Conservation (phyloP, 2,329 filamentous ascomycete species). For the Pseudogymnoascus sp. region DNA sequence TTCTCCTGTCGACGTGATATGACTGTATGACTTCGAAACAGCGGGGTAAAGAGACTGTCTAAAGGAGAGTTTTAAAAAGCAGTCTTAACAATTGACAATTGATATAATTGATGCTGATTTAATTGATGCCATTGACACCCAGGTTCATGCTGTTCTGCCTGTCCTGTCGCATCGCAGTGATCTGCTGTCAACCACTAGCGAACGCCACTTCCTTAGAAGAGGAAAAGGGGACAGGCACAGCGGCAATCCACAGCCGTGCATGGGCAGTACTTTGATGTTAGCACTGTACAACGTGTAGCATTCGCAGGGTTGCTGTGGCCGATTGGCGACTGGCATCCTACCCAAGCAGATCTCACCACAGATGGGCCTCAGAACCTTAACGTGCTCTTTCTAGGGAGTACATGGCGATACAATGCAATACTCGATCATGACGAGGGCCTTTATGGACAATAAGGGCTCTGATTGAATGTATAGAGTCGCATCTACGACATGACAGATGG, state of each 20-base stretch:
- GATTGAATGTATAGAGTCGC: not conserved
- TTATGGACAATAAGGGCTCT: not conserved
- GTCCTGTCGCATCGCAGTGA: not conserved
- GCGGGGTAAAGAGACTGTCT: not conserved
- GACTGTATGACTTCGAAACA: not conserved
- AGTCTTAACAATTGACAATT: not conserved
- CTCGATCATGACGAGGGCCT: not conserved
- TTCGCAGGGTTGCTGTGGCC: conserved; percentile 1
- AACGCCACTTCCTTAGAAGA: not conserved
- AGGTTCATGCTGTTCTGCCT: not conserved
- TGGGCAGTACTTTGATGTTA: not conserved
- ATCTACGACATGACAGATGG: not conserved
- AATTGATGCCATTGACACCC: not conserved
- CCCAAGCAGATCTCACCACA: not conserved
- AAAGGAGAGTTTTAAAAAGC: not conserved
- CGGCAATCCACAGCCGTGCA: not conserved
- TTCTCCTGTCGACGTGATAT: not conserved
- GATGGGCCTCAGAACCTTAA: not conserved
- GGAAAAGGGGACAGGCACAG: not conserved
- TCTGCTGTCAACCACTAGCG: conserved; percentile 2
- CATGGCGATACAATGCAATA: not conserved
- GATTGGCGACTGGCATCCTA: conserved; percentile 1
- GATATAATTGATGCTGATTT: not conserved
- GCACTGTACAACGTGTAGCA: not conserved
- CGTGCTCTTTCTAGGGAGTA: not conserved